phyloP scores from a whole-genome alignment of 306 rosid species.

The Mucuna pruriens region DNA sequence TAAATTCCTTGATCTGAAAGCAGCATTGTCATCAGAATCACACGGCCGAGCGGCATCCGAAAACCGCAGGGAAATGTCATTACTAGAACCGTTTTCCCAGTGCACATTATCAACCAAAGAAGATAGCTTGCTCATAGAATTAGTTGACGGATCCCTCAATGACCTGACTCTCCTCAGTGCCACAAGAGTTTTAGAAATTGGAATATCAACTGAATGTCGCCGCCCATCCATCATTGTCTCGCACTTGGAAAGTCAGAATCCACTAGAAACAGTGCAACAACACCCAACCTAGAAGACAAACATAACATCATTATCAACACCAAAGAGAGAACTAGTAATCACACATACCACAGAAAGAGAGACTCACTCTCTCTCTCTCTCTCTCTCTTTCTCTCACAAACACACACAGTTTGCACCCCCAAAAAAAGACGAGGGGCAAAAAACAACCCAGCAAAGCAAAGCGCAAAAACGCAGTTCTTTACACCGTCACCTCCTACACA shows the following conservation, averaged over 20 bases:
- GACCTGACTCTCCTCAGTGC: conserved; percentile 90
- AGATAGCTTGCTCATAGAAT: conserved; percentile 66
- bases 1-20: conserved; percentile 40
- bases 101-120: conserved; percentile 62
- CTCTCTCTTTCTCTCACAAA: too few species aligned
- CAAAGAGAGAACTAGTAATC: neutral
- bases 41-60: conserved; percentile 45
- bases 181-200: conserved; percentile 76
- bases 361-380: too few species aligned
- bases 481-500: neutral
- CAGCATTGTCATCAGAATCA: conserved; percentile 42
- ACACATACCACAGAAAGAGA: too few species aligned
- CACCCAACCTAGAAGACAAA: conserved; percentile 35
- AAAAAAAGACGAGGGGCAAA: conserved; percentile 1
- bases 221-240: conserved; percentile 67
- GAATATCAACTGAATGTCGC: conserved; percentile 87
- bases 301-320: neutral
- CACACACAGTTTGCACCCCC: neutral
- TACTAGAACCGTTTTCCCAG: conserved; percentile 70
- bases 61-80: conserved; percentile 62
- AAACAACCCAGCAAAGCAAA: conserved; percentile 1
- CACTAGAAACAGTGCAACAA: conserved; percentile 23
- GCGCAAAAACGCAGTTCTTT: neutral
- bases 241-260: conserved; percentile 28
- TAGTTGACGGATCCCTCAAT: conserved; percentile 86